Conservation (phyloP, 192 early-diverging fungal genomes). For the Spinellus fusiger region DNA sequence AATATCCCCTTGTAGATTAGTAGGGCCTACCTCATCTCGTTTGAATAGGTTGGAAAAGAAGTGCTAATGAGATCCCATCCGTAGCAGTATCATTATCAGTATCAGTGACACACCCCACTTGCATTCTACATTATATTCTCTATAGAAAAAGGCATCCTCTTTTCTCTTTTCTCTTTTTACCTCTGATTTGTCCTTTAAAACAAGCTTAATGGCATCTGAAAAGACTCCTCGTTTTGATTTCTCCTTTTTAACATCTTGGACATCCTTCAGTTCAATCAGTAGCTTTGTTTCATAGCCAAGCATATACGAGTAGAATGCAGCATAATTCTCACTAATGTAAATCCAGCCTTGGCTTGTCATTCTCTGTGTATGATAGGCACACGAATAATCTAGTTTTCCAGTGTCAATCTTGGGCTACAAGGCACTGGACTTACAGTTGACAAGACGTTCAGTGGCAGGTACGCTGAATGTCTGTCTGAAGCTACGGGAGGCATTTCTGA, state of each 20-base stretch:
- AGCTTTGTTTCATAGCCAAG: slow-evolving; percentile 91
- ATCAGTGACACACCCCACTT: neutral
- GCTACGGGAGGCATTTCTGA: slow-evolving; percentile 77
- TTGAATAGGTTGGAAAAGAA: slow-evolving; percentile 93
- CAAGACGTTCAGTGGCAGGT: slow-evolving; percentile 74
- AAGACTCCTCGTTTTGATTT: slow-evolving; percentile 88
- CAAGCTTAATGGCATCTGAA: slow-evolving; percentile 81
- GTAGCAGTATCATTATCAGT: neutral
- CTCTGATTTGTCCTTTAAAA: slow-evolving; percentile 73
- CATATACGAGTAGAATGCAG: slow-evolving; percentile 94
- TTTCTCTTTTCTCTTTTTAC: slow-evolving; percentile 31
- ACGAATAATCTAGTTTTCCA: slow-evolving; percentile 70
- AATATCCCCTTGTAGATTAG: neutral
- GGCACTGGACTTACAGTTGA: slow-evolving; percentile 62
- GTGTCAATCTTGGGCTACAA: neutral
- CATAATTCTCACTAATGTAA: slow-evolving; percentile 88
- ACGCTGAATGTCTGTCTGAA: slow-evolving; percentile 88
- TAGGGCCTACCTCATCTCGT: slow-evolving; percentile 76
- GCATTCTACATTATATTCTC: neutral
- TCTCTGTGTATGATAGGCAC: slow-evolving; percentile 70
- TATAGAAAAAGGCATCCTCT: neutral
- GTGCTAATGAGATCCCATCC: slow-evolving; percentile 43
- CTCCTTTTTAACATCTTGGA: slow-evolving; percentile 83
- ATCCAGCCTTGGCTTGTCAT: slow-evolving; percentile 96
- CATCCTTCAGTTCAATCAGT: slow-evolving; percentile 86